Base-by-base conservation (phyloP, 495 filamentous ascomycete genomes). In the Neohortaea acidophila region DNA sequence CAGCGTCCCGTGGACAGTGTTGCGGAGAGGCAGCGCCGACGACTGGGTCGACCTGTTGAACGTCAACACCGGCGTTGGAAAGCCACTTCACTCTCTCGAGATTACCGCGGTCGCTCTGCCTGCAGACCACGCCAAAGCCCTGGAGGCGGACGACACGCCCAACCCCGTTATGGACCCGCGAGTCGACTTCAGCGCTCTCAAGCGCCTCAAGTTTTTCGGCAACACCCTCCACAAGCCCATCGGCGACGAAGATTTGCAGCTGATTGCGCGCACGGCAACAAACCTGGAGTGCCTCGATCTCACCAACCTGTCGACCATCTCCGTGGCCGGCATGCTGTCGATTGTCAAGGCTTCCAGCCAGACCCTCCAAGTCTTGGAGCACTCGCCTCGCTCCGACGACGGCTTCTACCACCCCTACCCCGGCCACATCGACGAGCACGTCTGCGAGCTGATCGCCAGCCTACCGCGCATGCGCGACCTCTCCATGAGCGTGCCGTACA, bases 151-250 rank as follows among this genome's bases (percentile, higher is more conserved):
- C 39, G 32, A 49, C 22, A 45, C 53, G 22, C 41, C 53, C 12
- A 34, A 39, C 11, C 45, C 56, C 11, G 48, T 70, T 3, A 44
- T 60, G 13, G 52, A 58, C 21, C 26, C 33, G 7, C 23, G 20
- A 0, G 58, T 65, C n/a, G 50, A 65, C 44, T 70, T 72, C 41
- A 48, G 60, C 31, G 43, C 52, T 14, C 56, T 72, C 23, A 57
- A 52, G 18, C 54, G 65, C 21, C 46, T 72, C 26, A 72, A 72
- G 54, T 53, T 72, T 26, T 67, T 68, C 33, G 68, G 68, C 31
- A 57, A 67, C 48, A 65, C 66, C 4, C 63, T 65, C 19, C 56
- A 68, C 45, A 63, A 62, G 53, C 67, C 68, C 1, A 46, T 72
- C 43, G 59, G 44, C 13, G 68, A 72, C 39, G 54, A 53, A 4